A percentile compares a stretch with the other conserved stretches of the same genome.
These are phyloP conservation scores for Coemansia sp. DNA, from an alignment of 192 early-diverging fungal species.

Conservation along the genomic window DNA sequence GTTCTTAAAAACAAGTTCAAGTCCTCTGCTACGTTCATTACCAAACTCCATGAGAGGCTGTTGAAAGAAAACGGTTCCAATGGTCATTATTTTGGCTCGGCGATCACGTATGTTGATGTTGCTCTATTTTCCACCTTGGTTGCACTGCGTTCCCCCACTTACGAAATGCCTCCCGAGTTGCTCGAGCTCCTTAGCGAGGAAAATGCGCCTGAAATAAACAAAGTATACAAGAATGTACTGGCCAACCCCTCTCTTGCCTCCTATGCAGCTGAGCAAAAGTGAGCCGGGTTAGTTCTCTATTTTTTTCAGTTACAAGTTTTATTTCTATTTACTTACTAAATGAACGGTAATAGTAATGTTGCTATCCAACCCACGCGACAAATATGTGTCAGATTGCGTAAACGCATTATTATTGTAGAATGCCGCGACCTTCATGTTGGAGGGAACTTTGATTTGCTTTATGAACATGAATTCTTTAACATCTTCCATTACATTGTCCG, in stretches of 20 bases:
- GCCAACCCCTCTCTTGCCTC: background rate
- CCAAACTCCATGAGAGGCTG: slow-evolving; percentile 48
- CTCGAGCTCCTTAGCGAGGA: slow-evolving; percentile 1
- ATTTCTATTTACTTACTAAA: background rate
- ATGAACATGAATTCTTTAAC: background rate
- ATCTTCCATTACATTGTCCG: background rate
- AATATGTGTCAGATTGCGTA: background rate
- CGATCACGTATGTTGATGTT: slow-evolving; percentile 45
- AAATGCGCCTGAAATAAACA: background rate
- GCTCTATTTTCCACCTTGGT: background rate
- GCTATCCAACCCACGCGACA: background rate
- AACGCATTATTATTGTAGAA: background rate
- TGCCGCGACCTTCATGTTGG: background rate
- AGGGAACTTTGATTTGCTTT: background rate
- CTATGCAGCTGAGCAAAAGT: background rate
- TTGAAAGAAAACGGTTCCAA: slow-evolving; percentile 58
- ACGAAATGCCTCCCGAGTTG: background rate
- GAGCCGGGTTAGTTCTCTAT: background rate
- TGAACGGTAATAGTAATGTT: background rate
- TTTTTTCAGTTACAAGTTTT: background rate
- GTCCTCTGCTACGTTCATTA: slow-evolving; percentile 9
- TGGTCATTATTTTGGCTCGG: slow-evolving; percentile 58
- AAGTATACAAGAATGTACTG: background rate
- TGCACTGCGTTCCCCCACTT: background rate
- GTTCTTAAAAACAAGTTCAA: slow-evolving; percentile 14